phyloP scores from a whole-genome alignment of 768 basidiomycete genomes.

The Auriscalpium microsporum region DNA sequence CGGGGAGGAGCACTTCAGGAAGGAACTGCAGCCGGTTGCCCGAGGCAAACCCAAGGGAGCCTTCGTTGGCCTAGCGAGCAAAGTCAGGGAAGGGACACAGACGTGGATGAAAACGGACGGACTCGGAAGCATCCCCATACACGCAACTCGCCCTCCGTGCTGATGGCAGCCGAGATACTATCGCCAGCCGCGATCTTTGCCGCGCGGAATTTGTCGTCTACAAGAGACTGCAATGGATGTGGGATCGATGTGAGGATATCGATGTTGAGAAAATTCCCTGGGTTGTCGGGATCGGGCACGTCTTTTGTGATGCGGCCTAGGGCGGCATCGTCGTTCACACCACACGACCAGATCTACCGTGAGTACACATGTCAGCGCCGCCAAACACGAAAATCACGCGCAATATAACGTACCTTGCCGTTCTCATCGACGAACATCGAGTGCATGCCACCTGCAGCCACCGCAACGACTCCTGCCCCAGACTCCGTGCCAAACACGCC shows the following conservation, averaged over 20 bases:
- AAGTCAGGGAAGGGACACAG: slow-evolving; percentile 1
- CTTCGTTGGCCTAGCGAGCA: slow-evolving; percentile 53
- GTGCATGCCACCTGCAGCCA: slow-evolving; percentile 84
- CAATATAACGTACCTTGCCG: slow-evolving; percentile 61
- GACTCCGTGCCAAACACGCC: slow-evolving; percentile 57
- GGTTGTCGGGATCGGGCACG: slow-evolving; percentile 49
- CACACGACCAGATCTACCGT: slow-evolving; percentile 71
- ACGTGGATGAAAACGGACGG: slow-evolving; percentile 19
- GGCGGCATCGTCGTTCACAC: slow-evolving; percentile 83
- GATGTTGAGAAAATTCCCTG: slow-evolving; percentile 47
- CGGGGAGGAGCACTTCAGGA: slow-evolving; percentile 51
- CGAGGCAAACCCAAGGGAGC: slow-evolving; percentile 75
- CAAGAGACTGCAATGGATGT: slow-evolving; percentile 57
- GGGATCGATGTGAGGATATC: slow-evolving; percentile 47
- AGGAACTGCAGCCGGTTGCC: slow-evolving; percentile 58
- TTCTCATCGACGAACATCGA: slow-evolving; percentile 82
- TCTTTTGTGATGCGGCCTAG: slow-evolving; percentile 70
- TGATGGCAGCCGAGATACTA: slow-evolving; percentile 79
- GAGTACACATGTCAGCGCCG: neutral
- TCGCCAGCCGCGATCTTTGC: slow-evolving; percentile 81
- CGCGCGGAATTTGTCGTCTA: slow-evolving; percentile 76
- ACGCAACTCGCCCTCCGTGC: slow-evolving; percentile 67
- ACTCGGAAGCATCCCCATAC: slow-evolving; percentile 92
- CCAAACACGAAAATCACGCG: neutral
- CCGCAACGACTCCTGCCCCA: slow-evolving; percentile 71